Conservation (phyloP, 164 flowering plant species). For the Cinnamomum chago region DNA sequence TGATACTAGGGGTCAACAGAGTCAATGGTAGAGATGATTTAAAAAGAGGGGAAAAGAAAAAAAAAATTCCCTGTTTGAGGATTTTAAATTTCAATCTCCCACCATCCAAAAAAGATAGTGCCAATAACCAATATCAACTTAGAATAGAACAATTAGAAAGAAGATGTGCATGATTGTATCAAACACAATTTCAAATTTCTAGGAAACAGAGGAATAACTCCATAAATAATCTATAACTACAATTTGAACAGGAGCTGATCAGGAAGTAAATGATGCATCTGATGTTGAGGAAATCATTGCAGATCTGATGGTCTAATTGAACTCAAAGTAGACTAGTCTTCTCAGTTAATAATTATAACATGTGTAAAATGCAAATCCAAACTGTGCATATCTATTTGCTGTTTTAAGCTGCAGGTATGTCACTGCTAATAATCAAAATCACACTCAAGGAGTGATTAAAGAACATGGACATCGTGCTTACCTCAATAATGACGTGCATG, state of each 20-base stretch:
- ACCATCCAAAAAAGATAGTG: too few relatives aligned
- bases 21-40: neutral
- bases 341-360: neutral
- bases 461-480: slow-evolving; percentile 14
- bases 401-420: too few relatives aligned
- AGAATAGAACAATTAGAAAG: too few relatives aligned
- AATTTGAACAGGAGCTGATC: neutral
- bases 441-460: too few relatives aligned
- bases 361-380: neutral
- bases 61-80: too few relatives aligned
- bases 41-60: neutral
- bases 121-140: too few relatives aligned
- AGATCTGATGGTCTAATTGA: neutral
- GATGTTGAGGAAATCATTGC: neutral
- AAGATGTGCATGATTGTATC: too few relatives aligned
- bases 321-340: neutral
- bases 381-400: too few relatives aligned
- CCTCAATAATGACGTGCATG: slow-evolving; percentile 99
- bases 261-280: neutral
- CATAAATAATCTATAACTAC: too few relatives aligned
- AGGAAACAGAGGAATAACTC: too few relatives aligned
- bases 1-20: neutral
- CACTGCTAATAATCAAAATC: neutral
- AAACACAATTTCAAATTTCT: too few relatives aligned
- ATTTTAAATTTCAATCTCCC: too few relatives aligned